These are phyloP conservation scores for Kazachstania kunashirensis DNA, from an alignment of 805 yeast species.

Conservation along the genomic window DNA sequence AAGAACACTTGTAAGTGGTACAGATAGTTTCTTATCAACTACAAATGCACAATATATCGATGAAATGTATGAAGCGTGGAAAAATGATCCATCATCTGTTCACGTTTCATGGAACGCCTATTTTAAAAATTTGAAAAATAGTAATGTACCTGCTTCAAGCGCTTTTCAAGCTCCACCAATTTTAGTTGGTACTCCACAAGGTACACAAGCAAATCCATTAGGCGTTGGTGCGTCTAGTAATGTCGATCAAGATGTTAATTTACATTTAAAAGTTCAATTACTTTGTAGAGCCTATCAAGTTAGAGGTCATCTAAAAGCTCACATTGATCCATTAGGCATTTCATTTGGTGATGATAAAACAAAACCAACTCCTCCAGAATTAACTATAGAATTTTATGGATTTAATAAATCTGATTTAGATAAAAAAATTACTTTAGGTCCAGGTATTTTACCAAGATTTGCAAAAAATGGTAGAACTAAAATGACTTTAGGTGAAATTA, in stretches of 20 bases:
- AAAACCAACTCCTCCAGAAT: constrained; percentile 62
- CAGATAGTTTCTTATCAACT: constrained; percentile 73
- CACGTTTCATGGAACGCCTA: constrained; percentile 97
- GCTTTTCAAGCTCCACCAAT: constrained; percentile 93
- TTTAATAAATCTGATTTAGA: constrained; percentile 80
- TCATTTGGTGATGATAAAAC: constrained; percentile 62
- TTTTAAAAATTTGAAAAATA: constrained; percentile 78
- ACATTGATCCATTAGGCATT: constrained; percentile 89
- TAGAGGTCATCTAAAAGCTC: constrained; percentile 93
- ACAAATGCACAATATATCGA: constrained; percentile 87
- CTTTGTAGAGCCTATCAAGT: constrained; percentile 98
- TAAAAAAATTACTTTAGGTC: constrained; percentile 82
- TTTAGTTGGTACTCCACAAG: constrained; percentile 68
- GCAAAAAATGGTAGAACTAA: constrained; percentile 50
- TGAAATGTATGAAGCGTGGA: constrained; percentile 96
- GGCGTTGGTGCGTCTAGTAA: constrained; percentile 24
- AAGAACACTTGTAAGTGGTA: constrained; percentile 14
- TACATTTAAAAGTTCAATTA: constrained; percentile 91
- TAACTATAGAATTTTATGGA: constrained; percentile 86
- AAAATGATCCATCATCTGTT: constrained; percentile 77
- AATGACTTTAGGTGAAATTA: constrained; percentile 69
- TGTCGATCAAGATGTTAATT: constrained; percentile 57
- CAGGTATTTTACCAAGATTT: constrained; percentile 93
- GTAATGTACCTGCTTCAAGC: constrained; percentile 50
- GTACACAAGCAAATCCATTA: constrained; percentile 52